Evolutionary conservation across 1,284 basidiomycete genomes (phyloP), one percentile per base, ranked within the genome.

Genomic region (Tranzscheliella williamsii): DNA sequence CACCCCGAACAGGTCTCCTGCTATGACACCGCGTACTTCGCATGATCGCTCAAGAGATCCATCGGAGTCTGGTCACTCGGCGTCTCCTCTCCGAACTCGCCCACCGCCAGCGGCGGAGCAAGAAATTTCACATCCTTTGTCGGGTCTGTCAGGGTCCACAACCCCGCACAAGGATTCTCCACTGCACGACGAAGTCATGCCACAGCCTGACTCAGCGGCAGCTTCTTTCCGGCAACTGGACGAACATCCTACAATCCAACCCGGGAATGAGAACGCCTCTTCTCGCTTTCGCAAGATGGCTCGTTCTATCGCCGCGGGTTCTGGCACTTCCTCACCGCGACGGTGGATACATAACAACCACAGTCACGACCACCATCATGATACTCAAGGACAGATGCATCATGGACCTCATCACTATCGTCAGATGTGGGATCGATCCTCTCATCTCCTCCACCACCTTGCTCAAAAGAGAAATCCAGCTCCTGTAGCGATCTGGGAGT

Each of bases 401-500:
- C 29, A 37, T 17, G 36, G 16, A 7, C 39, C 16, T 17, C 39
- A 13, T n/a, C 26, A 31, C 27, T 23, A 21, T n/a, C n/a, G n/a
- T n/a, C n/a, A n/a, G n/a, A n/a, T n/a, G 1, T 38, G 40, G 48
- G 58, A 62, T 24, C 44, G 52, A 8, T 52, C 52, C 0, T 46
- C 22, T 12, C 54, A 57, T 27, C 24, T 54, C 15, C 30, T 64
- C 15, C 38, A 57, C 38, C 51, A 60, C 37, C 50, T 58, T 32
- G 50, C 57, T n/a, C 55, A 48, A 41, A 52, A 56, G 24, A 53
- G 40, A 18, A 56, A 65, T 21, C 43, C 51, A 1, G 55, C 60
- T 3, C 67, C 69, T 18, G 71, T 73, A 11, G 71, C 66, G 32
- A 57, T 64, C n/a, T 73, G 70, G 64, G 71, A 72, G 33, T 61